These are phyloP conservation scores for Dothideomycetes sp. DNA, from an alignment of 2,329 filamentous ascomycete species.

Conservation along the genomic window DNA sequence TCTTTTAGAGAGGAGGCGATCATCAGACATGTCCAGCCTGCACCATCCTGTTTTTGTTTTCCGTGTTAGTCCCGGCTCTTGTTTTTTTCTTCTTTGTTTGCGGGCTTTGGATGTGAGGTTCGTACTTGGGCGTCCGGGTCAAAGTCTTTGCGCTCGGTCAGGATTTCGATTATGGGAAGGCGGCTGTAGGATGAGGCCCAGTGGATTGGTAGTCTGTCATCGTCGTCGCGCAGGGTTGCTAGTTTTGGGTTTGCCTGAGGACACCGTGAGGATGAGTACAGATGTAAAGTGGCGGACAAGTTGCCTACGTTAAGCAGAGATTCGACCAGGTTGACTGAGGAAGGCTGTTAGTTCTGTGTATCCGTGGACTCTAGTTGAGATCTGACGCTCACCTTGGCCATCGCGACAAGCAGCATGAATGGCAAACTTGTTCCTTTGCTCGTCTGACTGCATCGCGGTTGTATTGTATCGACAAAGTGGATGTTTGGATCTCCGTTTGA, in stretches of 20 bases:
- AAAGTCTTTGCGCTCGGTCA: slow-evolving; percentile 63
- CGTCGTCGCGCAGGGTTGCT: slow-evolving; percentile 64
- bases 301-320: slow-evolving; percentile 55
- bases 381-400: slow-evolving; percentile 58
- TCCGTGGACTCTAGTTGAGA: slow-evolving; percentile 8
- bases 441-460: too few relatives aligned
- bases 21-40: slow-evolving; percentile 78
- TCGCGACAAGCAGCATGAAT: slow-evolving; percentile 82
- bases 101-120: not conserved
- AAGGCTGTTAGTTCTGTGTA: slow-evolving; percentile 14
- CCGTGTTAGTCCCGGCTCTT: not conserved
- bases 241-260: slow-evolving; percentile 70
- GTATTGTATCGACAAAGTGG: too few relatives aligned
- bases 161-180: slow-evolving; percentile 60
- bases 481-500: too few relatives aligned
- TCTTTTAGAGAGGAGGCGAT: slow-evolving; percentile 69
- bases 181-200: slow-evolving; percentile 87
- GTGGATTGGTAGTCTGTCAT: slow-evolving; percentile 83
- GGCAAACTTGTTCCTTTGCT: slow-evolving; percentile 55
- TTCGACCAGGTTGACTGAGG: slow-evolving; percentile 59
- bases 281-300: not conserved
- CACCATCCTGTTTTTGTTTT: slow-evolving; percentile 50
- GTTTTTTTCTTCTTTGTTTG: not conserved
- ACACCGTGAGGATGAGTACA: not conserved
- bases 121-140: slow-evolving; percentile 71